A percentile compares a stretch with the other conserved stretches of the same genome.
phyloP scores from a whole-genome alignment of 176 grass and related monocot genomes.

The Pontederia paniculata region DNA sequence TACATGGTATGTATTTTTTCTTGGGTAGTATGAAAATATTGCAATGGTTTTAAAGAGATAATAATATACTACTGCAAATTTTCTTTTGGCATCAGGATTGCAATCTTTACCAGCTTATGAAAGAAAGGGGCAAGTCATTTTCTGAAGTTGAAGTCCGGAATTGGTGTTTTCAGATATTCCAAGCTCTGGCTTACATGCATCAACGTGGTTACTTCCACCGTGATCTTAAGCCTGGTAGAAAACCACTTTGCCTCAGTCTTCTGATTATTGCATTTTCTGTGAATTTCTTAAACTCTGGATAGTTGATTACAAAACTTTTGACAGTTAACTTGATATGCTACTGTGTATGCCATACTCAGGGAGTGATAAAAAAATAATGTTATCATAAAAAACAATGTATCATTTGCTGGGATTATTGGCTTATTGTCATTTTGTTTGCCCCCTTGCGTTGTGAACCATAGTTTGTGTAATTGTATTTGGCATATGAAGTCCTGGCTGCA shows the following conservation, averaged over 20 bases:
- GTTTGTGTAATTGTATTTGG: too few relatives aligned
- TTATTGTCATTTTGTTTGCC: too few relatives aligned
- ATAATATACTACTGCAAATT: not conserved
- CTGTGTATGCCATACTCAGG: too few relatives aligned
- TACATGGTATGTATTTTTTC: conserved; percentile 69
- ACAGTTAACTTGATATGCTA: too few relatives aligned
- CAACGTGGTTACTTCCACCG: conserved; percentile 97
- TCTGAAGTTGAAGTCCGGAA: conserved; percentile 70
- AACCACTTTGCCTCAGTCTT: not conserved
- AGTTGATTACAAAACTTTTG: too few relatives aligned
- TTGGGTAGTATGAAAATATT: conserved; percentile 6
- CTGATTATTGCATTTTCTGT: not conserved
- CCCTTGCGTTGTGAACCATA: too few relatives aligned
- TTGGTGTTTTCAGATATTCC: conserved; percentile 99
- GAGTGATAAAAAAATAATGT: too few relatives aligned
- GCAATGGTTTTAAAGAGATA: not conserved
- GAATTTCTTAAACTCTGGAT: too few relatives aligned
- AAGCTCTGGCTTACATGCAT: conserved; percentile 94
- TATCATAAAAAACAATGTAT: too few relatives aligned
- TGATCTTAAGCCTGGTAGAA: conserved; percentile 92
- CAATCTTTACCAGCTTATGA: conserved; percentile 98
- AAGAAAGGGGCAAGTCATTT: conserved; percentile 69
- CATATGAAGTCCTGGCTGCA: too few relatives aligned
- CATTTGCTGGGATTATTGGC: too few relatives aligned
- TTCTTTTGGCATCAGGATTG: conserved; percentile 45